phyloP scores from a whole-genome alignment of 345 rosid species.

The Salix koriyanagi region DNA sequence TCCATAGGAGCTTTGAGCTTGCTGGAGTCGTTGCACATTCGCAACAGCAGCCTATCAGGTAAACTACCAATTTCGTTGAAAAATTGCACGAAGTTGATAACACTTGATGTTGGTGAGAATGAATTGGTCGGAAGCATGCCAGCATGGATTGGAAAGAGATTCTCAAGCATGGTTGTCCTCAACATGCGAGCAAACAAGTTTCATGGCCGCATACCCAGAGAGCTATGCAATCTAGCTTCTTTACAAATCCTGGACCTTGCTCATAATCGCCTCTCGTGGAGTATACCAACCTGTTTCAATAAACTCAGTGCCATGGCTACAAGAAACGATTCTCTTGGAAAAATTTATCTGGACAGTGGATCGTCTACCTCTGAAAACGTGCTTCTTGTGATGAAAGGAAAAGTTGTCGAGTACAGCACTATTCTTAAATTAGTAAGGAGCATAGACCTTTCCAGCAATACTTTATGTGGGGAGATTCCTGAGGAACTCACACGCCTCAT shows the following conservation, averaged over 20 bases:
- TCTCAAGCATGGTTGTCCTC: neutral
- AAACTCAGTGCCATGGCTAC: slow-evolving; percentile 1
- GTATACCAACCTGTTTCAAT: slow-evolving; percentile 5
- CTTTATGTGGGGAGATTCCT: slow-evolving; percentile 15
- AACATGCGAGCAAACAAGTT: slow-evolving; percentile 12
- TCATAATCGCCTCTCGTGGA: neutral
- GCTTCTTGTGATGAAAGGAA: neutral
- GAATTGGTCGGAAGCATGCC: slow-evolving; percentile 3
- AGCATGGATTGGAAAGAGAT: neutral
- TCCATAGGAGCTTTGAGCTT: slow-evolving; percentile 5
- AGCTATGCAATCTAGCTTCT: neutral
- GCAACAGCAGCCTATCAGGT: slow-evolving; percentile 1
- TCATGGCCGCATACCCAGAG: neutral
- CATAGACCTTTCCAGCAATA: slow-evolving; percentile 24
- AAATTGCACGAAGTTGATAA: neutral
- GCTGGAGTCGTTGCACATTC: neutral
- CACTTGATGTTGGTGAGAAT: slow-evolving; percentile 7
- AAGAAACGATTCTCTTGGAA: neutral
- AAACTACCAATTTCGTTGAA: slow-evolving; percentile 1
- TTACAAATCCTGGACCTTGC: slow-evolving; percentile 12
- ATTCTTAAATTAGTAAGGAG: slow-evolving; percentile 14
- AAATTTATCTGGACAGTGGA: neutral
- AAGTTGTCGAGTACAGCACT: neutral
- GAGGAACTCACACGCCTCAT: slow-evolving; percentile 12
- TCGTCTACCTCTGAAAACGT: neutral